Conservation (phyloP, 768 basidiomycete genomes). For the Tylopilus sp. region DNA sequence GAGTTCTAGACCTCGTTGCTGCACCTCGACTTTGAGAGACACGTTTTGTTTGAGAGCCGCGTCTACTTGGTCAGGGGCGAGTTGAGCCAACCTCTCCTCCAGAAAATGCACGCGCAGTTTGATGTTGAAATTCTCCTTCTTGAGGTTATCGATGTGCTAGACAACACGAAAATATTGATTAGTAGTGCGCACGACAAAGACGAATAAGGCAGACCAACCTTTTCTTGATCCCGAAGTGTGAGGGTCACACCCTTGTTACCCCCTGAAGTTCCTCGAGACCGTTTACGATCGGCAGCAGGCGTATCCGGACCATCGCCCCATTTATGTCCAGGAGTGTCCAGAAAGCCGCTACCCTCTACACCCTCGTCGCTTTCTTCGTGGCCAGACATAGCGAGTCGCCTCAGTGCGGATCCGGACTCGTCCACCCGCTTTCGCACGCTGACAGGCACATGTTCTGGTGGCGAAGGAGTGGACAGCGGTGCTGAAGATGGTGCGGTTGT, state of each 20-base stretch:
- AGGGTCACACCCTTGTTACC: slow-evolving; percentile 44
- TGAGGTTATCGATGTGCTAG: slow-evolving; percentile 93
- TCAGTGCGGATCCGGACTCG: slow-evolving; percentile 38
- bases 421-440: slow-evolving; percentile 39
- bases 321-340: slow-evolving; percentile 53
- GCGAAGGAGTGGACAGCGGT: slow-evolving; percentile 48
- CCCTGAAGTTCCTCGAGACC: slow-evolving; percentile 28
- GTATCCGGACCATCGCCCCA: slow-evolving; percentile 52
- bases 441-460: slow-evolving; percentile 32
- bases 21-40: slow-evolving; percentile 88
- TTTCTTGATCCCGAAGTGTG: slow-evolving; percentile 94
- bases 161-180: background rate
- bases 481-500: slow-evolving; percentile 53
- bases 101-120: slow-evolving; percentile 95
- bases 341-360: slow-evolving; percentile 41
- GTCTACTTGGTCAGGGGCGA: slow-evolving; percentile 91
- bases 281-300: slow-evolving; percentile 48
- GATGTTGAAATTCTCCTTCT: slow-evolving; percentile 96
- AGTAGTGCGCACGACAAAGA: background rate
- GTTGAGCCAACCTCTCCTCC: slow-evolving; percentile 85
- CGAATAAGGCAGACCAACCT: slow-evolving; percentile 45
- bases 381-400: slow-evolving; percentile 34
- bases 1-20: slow-evolving; percentile 84
- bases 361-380: slow-evolving; percentile 36
- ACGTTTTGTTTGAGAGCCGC: slow-evolving; percentile 91